Evolutionary conservation across 768 basidiomycete genomes (phyloP), one percentile per base, ranked within the genome.

Genomic region (Kwoniella newhampshirensis): DNA sequence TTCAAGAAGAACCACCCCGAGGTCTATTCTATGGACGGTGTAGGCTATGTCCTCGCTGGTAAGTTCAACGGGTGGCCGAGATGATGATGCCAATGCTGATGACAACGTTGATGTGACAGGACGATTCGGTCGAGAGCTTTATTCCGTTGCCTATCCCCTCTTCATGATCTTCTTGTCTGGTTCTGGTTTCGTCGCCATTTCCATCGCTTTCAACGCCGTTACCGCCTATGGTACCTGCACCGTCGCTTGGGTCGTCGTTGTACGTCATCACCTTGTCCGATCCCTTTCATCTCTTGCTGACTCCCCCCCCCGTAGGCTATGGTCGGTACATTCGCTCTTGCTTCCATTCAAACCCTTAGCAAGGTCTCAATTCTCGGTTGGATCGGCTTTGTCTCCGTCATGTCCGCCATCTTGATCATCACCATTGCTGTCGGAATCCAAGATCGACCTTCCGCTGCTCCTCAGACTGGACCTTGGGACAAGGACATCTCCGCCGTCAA

Each of bases 1-100:
- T 70, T 70, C 58, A 70, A 70, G 56, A 50, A 43, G 13, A 70
- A 66, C 18, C 64, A 70, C 43, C 68, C 68, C 20, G 62, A 66
- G 45, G 62, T 66, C 35, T 70, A 65, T 27, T 56, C 59, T 0
- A 60, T 64, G 59, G 63, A 64, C 40, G 59, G 52, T 30, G 67
- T 69, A 12, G 67, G 67, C 8, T 60, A 60, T 23, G 51, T 71
- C 12, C 53, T 71, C 2, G 54, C 46, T n/a, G 54, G 54, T 35
- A 7, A 41, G 17, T 41, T n/a, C 5, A 21, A n/a, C 17, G 8
- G 40, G 17, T 41, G 5, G 20, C 17, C 17, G 15, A 6, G 7
- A 7, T 41, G 8, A 41, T 7, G 18, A 5, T 41, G 40, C 40
- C 20, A 5, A 6, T 6, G 7, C 18, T 17, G 17, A 8, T 21